Percentiles rank a stretch among this genome's conserved stretches.
These are phyloP conservation scores for Alloascoidea hylecoeti DNA, from an alignment of 805 yeast species.

Conservation along the genomic window DNA sequence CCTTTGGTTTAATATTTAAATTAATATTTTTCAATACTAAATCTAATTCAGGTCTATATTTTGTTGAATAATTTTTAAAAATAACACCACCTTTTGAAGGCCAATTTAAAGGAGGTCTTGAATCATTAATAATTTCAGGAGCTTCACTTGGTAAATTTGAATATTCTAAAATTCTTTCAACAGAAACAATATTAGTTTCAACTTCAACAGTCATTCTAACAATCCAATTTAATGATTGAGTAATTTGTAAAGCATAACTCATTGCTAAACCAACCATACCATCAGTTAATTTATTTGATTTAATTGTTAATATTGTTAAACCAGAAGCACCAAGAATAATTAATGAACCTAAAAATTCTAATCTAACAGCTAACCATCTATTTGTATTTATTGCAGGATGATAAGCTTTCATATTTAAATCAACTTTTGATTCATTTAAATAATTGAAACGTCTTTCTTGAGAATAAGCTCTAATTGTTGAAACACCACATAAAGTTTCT, in stretches of 20 bases:
- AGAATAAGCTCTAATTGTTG: slow-evolving; percentile 66
- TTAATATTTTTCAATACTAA: slow-evolving; percentile 59
- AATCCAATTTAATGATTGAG: slow-evolving; percentile 93
- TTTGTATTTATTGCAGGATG: slow-evolving; percentile 89
- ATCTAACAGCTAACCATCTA: slow-evolving; percentile 93
- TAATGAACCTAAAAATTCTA: slow-evolving; percentile 82
- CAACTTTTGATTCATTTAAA: slow-evolving; percentile 38
- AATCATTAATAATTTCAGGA: slow-evolving; percentile 45
- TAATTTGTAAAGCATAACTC: slow-evolving; percentile 83
- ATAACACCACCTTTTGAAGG: slow-evolving; percentile 56
- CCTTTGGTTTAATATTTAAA: slow-evolving; percentile 52
- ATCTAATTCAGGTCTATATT: slow-evolving; percentile 73
- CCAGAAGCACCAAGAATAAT: slow-evolving; percentile 82
- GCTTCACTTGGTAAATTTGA: slow-evolving; percentile 77
- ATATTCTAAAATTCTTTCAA: slow-evolving; percentile 88
- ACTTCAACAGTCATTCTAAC: slow-evolving; percentile 98
- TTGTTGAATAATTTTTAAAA: slow-evolving; percentile 65
- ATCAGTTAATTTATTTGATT: slow-evolving; percentile 59
- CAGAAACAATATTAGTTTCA: slow-evolving; percentile 93
- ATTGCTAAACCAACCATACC: slow-evolving; percentile 92
- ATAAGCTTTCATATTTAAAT: slow-evolving; percentile 79
- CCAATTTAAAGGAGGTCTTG: slow-evolving; percentile 63
- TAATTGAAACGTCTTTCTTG: slow-evolving; percentile 49
- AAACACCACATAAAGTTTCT: slow-evolving; percentile 66
- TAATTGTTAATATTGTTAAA: slow-evolving; percentile 57